Base-by-base conservation (phyloP, 257 asterid species). In the Solanum chmielewskii region DNA sequence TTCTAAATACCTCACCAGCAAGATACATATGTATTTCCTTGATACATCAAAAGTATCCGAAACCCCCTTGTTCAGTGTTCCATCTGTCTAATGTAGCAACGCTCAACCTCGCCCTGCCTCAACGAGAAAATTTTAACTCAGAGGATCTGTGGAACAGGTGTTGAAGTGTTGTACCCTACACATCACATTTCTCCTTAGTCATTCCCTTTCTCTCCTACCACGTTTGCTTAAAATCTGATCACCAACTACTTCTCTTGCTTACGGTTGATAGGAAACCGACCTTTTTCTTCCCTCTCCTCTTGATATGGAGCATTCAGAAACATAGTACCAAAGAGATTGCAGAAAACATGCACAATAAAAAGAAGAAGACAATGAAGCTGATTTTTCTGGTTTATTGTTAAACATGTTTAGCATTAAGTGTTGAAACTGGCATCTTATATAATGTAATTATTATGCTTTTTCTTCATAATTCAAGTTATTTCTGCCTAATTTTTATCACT, bases 71-170 rank as follows among this genome's bases (percentile, higher is more conserved):
- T 70, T 70, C 44, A 73, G 35, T 64, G 60, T 70, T 64, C 71
- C 85, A 13, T 37, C 70, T 52, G 41, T 75, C 68, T 31, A 16
- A 71, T 41, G n/a, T 66, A 76, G 60, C 88, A 87, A 85, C 60
- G 90, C 87, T 88, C 93, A 90, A 93, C 95, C 92, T 89, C 91
- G 87, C 93, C 95, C 93, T 88, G 89, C 87, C 88, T 85, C 92
- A 88, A 73, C 42, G 69, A 83, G 86, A 85, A 66, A 83, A 71
- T 90, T 86, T 86, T 7, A 86, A 85, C 87, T 84, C 84, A n/a
- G 44, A 80, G 85, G 85, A 49, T 80, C 78, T 37, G 59, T 35
- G 85, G 68, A 88, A 89, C 90, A 45, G 89, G 90, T 80, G 44
- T 89, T 59, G 93, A 90, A 91, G 93, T 42, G 92, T 86, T 91